Evolutionary conservation across 305 asterid genomes (phyloP).

Genomic region (Fraxinus albicans): DNA sequence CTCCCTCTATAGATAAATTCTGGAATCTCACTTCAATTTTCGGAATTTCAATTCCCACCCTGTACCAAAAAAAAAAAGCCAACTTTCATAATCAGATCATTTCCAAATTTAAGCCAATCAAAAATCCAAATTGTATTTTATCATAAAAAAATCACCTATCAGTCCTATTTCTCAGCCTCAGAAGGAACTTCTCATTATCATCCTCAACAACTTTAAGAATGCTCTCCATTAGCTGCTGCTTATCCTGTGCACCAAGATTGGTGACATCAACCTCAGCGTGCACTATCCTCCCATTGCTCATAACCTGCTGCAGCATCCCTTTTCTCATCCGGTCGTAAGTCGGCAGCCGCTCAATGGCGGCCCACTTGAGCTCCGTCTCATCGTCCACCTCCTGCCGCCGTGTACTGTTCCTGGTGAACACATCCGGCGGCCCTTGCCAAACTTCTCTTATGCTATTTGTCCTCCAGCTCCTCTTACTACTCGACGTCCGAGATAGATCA

Average conservation of each 20-base stretch:
- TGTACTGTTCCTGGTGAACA: constrained; percentile 52
- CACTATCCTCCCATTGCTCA: constrained; percentile 46
- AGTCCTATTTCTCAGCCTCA: constrained; percentile 60
- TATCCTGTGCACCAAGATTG: constrained; percentile 59
- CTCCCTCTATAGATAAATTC: constrained; percentile 67
- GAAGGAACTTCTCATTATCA: constrained; percentile 65
- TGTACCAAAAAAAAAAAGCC: not conserved
- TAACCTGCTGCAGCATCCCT: constrained; percentile 61
- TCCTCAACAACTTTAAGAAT: constrained; percentile 68
- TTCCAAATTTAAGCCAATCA: not conserved
- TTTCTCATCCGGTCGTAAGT: constrained; percentile 67
- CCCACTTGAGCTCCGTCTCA: constrained; percentile 77
- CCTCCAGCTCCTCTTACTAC: constrained; percentile 60
- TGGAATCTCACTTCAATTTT: constrained; percentile 73
- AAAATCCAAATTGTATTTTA: not conserved
- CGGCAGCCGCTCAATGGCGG: constrained; percentile 80
- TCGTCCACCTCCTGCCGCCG: constrained; percentile 59
- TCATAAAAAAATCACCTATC: constrained; percentile 44
- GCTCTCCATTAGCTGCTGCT: constrained; percentile 60
- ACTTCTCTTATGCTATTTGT: constrained; percentile 67
- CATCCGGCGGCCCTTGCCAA: constrained; percentile 61
- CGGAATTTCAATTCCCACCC: constrained; percentile 87
- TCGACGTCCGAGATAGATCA: constrained; percentile 42
- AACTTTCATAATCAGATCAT: not conserved
- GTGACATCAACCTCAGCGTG: constrained; percentile 56